A percentile compares a stretch with the other conserved stretches of the same genome.
Evolutionary conservation across 305 asterid genomes (phyloP).

Genomic region (Euphrasia arctica): DNA sequence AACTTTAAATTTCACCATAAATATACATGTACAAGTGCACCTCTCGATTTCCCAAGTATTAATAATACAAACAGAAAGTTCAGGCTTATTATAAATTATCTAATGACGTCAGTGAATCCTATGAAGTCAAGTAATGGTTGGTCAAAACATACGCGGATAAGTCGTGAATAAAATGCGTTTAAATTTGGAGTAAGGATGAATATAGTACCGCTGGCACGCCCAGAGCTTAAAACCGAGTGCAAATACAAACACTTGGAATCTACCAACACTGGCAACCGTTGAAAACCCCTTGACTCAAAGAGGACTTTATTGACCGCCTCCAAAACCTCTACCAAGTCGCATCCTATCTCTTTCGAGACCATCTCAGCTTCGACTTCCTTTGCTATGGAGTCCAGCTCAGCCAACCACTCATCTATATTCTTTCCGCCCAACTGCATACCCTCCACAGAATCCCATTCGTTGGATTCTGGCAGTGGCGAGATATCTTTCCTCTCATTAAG

Average conservation of each 20-base stretch:
- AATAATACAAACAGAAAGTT: not conserved
- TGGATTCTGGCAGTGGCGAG: conserved; percentile 31
- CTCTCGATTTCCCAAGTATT: too few relatives aligned
- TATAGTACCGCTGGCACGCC: conserved; percentile 71
- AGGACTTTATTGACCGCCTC: conserved; percentile 82
- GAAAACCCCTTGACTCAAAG: conserved; percentile 67
- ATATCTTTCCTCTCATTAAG: conserved; percentile 53
- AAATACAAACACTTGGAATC: conserved; percentile 80
- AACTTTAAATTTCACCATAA: not conserved
- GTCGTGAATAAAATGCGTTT: not conserved
- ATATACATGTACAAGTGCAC: not conserved
- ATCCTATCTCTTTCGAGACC: conserved; percentile 77
- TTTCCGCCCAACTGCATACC: conserved; percentile 75
- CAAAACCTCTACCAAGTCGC: conserved; percentile 68
- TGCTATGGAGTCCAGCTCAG: conserved; percentile 70
- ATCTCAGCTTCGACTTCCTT: conserved; percentile 90
- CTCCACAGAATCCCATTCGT: conserved; percentile 53
- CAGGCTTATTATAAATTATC: not conserved
- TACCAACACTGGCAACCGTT: conserved; percentile 64
- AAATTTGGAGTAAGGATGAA: not conserved
- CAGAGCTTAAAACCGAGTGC: conserved; percentile 82
- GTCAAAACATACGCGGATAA: not conserved
- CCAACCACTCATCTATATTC: conserved; percentile 67
- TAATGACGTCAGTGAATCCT: not conserved
- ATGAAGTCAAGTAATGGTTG: not conserved